phyloP scores from a whole-genome alignment of 163 green algal genomes.

The Trebouxiophyceae sp. region DNA sequence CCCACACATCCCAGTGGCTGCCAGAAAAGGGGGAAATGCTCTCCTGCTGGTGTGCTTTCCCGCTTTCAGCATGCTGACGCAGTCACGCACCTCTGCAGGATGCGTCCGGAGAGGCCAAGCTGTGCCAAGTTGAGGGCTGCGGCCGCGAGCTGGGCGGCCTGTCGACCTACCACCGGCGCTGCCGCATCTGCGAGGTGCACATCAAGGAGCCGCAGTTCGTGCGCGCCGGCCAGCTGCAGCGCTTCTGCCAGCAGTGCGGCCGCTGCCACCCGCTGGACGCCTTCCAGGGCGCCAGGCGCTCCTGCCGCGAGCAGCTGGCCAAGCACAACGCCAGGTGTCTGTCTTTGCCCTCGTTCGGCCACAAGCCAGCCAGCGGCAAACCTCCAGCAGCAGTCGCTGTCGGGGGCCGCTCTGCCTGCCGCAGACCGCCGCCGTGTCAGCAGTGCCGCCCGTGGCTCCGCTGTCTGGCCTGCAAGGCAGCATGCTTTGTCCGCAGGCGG shows the following conservation, averaged over 20 bases:
- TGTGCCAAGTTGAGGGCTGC: slow-evolving; percentile 34
- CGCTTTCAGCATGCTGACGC: too few relatives aligned
- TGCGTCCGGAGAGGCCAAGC: too few relatives aligned
- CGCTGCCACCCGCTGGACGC: slow-evolving; percentile 57
- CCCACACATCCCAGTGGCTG: too few relatives aligned
- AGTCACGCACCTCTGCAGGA: too few relatives aligned
- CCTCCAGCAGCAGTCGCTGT: not conserved
- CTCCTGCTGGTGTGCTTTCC: too few relatives aligned
- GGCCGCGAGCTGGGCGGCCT: slow-evolving; percentile 10
- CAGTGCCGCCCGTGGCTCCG: too few relatives aligned
- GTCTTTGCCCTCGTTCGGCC: not conserved
- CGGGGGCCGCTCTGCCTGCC: not conserved
- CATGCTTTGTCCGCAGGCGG: too few relatives aligned
- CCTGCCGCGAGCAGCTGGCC: slow-evolving; percentile 59
- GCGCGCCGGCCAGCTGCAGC: slow-evolving; percentile 51
- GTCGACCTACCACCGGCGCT: slow-evolving; percentile 36
- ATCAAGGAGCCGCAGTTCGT: slow-evolving; percentile 46
- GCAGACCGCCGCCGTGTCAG: too few relatives aligned
- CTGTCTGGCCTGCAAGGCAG: too few relatives aligned
- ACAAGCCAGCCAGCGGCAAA: not conserved
- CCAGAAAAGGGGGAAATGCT: too few relatives aligned
- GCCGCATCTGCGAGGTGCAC: slow-evolving; percentile 74
- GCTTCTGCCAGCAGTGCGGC: slow-evolving; percentile 71
- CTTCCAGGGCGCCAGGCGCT: slow-evolving; percentile 58
- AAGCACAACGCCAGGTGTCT: slow-evolving; percentile 43